Conservation (phyloP, 1,284 basidiomycete species). For the Naganishia albida region DNA sequence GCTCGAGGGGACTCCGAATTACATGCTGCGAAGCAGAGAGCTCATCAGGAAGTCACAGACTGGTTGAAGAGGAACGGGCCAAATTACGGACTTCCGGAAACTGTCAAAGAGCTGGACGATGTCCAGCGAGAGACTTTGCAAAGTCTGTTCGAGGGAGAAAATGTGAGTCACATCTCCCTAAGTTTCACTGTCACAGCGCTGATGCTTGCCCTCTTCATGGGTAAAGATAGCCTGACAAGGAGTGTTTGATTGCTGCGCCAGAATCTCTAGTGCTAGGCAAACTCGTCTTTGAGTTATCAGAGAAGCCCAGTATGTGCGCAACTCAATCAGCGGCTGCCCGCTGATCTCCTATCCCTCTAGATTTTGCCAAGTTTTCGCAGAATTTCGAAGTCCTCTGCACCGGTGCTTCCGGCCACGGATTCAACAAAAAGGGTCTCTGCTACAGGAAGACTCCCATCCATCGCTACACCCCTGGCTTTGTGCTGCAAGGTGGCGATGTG, state of each 20-base stretch:
- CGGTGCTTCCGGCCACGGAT: conserved; percentile 6
- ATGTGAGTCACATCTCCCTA: conserved; percentile 20
- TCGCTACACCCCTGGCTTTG: conserved; percentile 29
- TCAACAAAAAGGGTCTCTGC: conserved; percentile 33
- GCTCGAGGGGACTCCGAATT: conserved; percentile 9
- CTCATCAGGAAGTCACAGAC: conserved; percentile 11
- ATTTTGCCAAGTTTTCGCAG: conserved; percentile 30
- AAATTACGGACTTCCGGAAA: conserved; percentile 25
- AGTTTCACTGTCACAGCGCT: neutral
- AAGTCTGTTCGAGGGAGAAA: conserved; percentile 28
- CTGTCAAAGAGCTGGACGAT: conserved; percentile 26
- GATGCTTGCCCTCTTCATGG: neutral
- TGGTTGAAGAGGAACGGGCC: conserved; percentile 28
- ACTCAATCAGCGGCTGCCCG: neutral
- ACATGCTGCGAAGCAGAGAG: neutral
- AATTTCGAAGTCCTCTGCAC: conserved; percentile 31
- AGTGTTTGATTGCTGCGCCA: conserved; percentile 28
- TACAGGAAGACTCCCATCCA: conserved; percentile 31
- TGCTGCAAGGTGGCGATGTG: conserved; percentile 35
- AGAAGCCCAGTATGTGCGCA: conserved; percentile 21
- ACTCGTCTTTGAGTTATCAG: conserved; percentile 29
- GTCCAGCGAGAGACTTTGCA: conserved; percentile 29
- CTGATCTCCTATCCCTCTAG: conserved; percentile 1
- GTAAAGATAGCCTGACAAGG: conserved; percentile 28
- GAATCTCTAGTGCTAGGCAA: conserved; percentile 16